A percentile compares a stretch with the other conserved stretches of the same genome.
These are phyloP conservation scores for Leishmania tarentolae DNA, from an alignment of 208 protist species.

Conservation along the genomic window DNA sequence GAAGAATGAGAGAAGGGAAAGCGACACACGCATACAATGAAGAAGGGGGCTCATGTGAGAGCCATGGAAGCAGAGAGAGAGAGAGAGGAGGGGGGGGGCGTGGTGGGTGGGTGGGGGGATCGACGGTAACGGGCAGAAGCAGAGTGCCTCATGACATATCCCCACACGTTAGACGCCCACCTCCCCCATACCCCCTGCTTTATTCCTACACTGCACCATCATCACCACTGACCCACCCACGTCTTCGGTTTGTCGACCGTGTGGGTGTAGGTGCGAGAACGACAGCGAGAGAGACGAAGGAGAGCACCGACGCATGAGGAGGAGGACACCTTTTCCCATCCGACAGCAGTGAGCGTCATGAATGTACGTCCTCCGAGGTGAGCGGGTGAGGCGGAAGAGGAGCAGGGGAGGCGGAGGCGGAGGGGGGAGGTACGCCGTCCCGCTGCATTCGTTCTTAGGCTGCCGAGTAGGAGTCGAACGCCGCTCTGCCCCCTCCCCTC, in stretches of 20 bases:
- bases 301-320: no score
- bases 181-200: no score
- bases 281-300: no score
- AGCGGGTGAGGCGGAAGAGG: neutral
- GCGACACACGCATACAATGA: neutral
- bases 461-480: neutral
- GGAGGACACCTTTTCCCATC: no score
- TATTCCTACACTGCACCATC: neutral
- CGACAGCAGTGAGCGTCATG: no score
- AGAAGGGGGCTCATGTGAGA: neutral
- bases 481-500: neutral
- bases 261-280: no score
- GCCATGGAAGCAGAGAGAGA: neutral
- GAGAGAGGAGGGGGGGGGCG: neutral
- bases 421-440: neutral
- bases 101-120: neutral
- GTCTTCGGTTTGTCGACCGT: no score
- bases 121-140: neutral
- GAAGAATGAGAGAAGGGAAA: neutral
- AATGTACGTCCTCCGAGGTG: neutral
- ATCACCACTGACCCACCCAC: neutral
- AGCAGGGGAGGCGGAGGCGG: neutral
- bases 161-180: neutral
- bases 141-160: neutral
- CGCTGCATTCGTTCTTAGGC: neutral